Conservation (phyloP, 2,329 filamentous ascomycete genomes). For the Cladophialophora chaetospira region DNA sequence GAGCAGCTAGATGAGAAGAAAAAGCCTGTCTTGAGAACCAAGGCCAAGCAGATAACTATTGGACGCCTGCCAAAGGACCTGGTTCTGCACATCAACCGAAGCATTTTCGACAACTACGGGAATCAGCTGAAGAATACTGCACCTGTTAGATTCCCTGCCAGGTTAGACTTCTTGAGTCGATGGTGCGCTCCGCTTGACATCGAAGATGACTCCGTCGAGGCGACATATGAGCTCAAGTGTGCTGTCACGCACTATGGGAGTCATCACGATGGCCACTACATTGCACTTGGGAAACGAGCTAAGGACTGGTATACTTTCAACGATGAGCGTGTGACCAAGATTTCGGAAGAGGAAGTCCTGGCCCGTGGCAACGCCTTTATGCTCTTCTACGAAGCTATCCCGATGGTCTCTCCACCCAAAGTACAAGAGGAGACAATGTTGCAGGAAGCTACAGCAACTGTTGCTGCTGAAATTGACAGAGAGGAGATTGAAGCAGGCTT, state of each 20-base stretch:
- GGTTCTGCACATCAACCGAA: conserved; percentile 86
- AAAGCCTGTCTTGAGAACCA: conserved; percentile 73
- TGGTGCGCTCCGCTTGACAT: conserved; percentile 54
- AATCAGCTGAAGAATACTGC: conserved; percentile 81
- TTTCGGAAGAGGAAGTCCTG: conserved; percentile 72
- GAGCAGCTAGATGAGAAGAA: conserved; percentile 40
- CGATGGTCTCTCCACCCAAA: neutral
- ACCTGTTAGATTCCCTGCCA: conserved; percentile 72
- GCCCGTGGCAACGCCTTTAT: conserved; percentile 86
- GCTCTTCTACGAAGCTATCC: conserved; percentile 82
- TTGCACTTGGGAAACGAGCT: conserved; percentile 72
- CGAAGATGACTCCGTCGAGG: conserved; percentile 43
- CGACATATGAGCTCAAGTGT: conserved; percentile 74
- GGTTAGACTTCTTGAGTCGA: conserved; percentile 71
- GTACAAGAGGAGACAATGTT: neutral
- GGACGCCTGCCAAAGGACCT: conserved; percentile 79
- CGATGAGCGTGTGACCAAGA: conserved; percentile 77
- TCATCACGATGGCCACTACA: conserved; percentile 94
- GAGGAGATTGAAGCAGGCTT: neutral
- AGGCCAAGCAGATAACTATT: conserved; percentile 86
- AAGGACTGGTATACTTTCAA: conserved; percentile 82
- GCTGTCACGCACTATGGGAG: conserved; percentile 86
- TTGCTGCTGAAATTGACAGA: neutral
- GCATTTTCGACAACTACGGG: conserved; percentile 81
- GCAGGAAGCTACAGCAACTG: neutral